Percentiles rank a stretch among this genome's conserved stretches.
Conservation (phyloP, 768 basidiomycete genomes). For the Termitomyces titanicus region DNA sequence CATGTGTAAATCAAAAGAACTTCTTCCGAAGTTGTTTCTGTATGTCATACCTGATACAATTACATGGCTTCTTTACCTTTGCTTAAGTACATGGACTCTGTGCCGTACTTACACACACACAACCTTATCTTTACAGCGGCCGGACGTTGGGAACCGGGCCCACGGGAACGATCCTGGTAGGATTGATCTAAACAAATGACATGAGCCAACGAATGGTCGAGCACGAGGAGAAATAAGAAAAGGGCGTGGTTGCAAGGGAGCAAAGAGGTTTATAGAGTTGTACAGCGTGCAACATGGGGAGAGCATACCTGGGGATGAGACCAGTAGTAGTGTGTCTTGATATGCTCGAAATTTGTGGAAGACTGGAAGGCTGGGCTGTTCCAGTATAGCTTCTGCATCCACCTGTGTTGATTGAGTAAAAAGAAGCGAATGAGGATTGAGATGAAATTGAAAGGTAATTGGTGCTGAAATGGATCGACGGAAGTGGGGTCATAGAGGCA, state of each 20-base stretch:
- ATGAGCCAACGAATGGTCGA: neutral
- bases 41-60: neutral
- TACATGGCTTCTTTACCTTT: neutral
- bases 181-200: conserved; percentile 58
- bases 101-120: neutral
- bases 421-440: neutral
- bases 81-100: neutral
- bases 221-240: neutral
- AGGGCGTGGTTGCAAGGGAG: neutral
- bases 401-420: conserved; percentile 35
- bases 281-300: neutral
- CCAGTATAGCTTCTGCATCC: conserved; percentile 92
- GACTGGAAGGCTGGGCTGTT: conserved; percentile 82
- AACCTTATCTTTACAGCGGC: conserved; percentile 37
- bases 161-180: conserved; percentile 67
- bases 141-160: conserved; percentile 72
- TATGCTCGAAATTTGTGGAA: conserved; percentile 87
- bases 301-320: conserved; percentile 41
- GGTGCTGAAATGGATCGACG: no score
- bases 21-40: no score
- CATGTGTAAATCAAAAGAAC: no score
- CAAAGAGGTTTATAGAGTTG: neutral
- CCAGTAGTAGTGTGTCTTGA: conserved; percentile 76
- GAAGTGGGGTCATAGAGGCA: no score
- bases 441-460: no score